phyloP scores from a whole-genome alignment of 2,329 filamentous ascomycete genomes.

The Tolypocladium sp. region DNA sequence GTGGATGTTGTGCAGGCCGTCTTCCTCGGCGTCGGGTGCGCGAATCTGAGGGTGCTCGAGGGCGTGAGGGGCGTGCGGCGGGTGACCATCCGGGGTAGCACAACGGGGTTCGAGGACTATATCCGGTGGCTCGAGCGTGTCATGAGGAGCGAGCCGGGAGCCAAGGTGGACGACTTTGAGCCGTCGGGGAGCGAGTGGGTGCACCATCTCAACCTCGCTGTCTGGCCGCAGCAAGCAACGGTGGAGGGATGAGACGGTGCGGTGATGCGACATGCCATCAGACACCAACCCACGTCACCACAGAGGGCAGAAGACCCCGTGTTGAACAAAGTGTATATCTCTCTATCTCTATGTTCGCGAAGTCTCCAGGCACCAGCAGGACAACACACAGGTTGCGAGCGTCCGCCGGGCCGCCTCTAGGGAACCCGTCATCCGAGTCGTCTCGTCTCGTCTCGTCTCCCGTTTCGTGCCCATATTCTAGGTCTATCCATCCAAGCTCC shows the following conservation, averaged over 20 bases:
- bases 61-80: slow-evolving; percentile 28
- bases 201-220: not conserved
- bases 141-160: slow-evolving; percentile 22
- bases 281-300: not conserved
- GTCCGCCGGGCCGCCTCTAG: not conserved
- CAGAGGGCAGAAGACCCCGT: not conserved
- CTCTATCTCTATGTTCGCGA: not conserved
- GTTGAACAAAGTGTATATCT: not conserved
- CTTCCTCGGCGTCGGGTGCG: slow-evolving; percentile 27
- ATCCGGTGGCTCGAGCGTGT: slow-evolving; percentile 26
- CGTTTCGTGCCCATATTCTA: not conserved
- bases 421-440: not conserved
- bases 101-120: slow-evolving; percentile 32
- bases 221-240: not conserved
- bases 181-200: not conserved
- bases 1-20: slow-evolving; percentile 27
- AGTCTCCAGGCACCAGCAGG: not conserved
- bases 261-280: not conserved
- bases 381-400: not conserved
- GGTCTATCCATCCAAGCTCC: not conserved
- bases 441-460: not conserved
- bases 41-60: slow-evolving; percentile 31
- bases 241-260: not conserved
- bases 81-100: slow-evolving; percentile 26
- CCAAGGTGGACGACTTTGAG: slow-evolving; percentile 10